phyloP scores from a whole-genome alignment of 2,329 filamentous ascomycete genomes.

The Phialocephala sp. region DNA sequence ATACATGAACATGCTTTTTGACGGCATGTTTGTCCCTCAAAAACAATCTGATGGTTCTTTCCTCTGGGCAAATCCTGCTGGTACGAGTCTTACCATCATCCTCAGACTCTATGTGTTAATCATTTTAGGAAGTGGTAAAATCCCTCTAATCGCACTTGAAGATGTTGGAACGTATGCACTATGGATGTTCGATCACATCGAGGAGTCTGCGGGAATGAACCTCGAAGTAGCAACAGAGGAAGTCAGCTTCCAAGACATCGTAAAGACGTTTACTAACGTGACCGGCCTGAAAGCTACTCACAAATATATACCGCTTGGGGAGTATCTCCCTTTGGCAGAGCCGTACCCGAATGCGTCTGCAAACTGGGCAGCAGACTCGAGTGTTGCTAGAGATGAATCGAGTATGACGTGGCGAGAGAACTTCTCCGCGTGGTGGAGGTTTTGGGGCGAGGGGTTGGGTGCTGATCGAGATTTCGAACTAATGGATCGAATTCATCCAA shows the following conservation, averaged over 20 bases:
- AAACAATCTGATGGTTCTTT: slow-evolving; percentile 14
- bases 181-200: slow-evolving; percentile 35
- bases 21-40: slow-evolving; percentile 10
- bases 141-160: slow-evolving; percentile 30
- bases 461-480: slow-evolving; percentile 19
- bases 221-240: slow-evolving; percentile 32
- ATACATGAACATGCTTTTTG: slow-evolving; percentile 13
- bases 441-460: slow-evolving; percentile 23
- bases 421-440: slow-evolving; percentile 30
- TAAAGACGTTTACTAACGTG: slow-evolving; percentile 20
- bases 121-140: slow-evolving; percentile 8
- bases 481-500: slow-evolving; percentile 30
- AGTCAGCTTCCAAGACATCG: slow-evolving; percentile 28
- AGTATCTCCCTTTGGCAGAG: slow-evolving; percentile 22
- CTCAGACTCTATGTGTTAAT: neutral
- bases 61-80: slow-evolving; percentile 19
- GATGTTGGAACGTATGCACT: slow-evolving; percentile 32
- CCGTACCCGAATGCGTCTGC: slow-evolving; percentile 23
- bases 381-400: slow-evolving; percentile 28
- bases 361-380: slow-evolving; percentile 25
- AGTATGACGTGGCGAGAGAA: slow-evolving; percentile 27
- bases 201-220: slow-evolving; percentile 25
- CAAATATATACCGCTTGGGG: slow-evolving; percentile 11
- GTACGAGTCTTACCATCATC: slow-evolving; percentile 1
- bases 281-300: slow-evolving; percentile 19